Evolutionary conservation across 1,284 basidiomycete species (phyloP), one percentile per base, ranked within the genome.

Genomic region (Cryptococcus depauperatus): DNA sequence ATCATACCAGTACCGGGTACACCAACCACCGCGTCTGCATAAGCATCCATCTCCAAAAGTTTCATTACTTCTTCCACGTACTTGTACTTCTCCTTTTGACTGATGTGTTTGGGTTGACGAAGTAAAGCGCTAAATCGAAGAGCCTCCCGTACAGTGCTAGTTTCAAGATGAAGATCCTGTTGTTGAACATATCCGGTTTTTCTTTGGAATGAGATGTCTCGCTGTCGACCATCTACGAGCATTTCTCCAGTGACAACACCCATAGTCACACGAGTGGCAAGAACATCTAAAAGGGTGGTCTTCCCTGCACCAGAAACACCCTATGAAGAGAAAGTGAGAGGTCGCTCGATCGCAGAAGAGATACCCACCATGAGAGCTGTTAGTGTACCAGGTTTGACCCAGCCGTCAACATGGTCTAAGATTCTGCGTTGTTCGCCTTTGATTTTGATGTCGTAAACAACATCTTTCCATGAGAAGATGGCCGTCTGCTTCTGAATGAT

Each of bases 211-310:
- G 85, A 83, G 10, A 70, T 55, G 2, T 84, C 84, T 29, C 85
- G 75, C 4, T 74, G 69, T 35, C 79, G 76, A 0, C 88, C 89
- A 52, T 87, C 82, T 55, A 93, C 82, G 40, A 87, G 77, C 43
- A 81, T 77, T 37, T 86, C 79, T 1, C 90, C 90, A 1, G 74
- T 75, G 35, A 92, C 77, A n/a, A 88, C 77, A 19, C 89, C 90
- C 44, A 77, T 79, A n/a, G 76, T 77, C n/a, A 79, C 79, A 13
- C 88, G 81, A 49, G 84, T 77, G 0, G 89, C 87, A 5, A 93
- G 73, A 1, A 85, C 86, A 62, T 93, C 88, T 41, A 92, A 73
- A 1, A 90, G 70, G 0, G 84, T 87, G 1, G 84, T 88, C 77
- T 85, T 84, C 23, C 77, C 76, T 8, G 77, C 76, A 34, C 89